These are phyloP conservation scores for Juglanconis sp. DNA, from an alignment of 2,329 filamentous ascomycete species.

Conservation along the genomic window DNA sequence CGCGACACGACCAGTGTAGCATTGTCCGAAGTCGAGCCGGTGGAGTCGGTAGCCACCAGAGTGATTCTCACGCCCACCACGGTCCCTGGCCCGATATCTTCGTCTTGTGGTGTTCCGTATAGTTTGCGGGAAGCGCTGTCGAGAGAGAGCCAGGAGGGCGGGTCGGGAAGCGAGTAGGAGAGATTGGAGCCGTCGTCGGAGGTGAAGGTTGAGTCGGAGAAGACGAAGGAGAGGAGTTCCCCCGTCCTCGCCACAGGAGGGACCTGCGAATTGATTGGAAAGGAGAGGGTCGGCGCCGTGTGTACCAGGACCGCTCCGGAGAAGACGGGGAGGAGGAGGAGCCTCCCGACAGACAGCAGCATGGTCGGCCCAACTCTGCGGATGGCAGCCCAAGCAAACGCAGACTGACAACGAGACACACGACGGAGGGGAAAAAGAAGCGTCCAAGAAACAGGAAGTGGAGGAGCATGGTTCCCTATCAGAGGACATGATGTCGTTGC, in stretches of 20 bases:
- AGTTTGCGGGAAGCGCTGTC: conserved; percentile 63
- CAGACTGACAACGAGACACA: background rate
- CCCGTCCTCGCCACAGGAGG: conserved; percentile 72
- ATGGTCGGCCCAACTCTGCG: conserved; percentile 10
- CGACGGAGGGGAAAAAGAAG: background rate
- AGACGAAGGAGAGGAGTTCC: conserved; percentile 65
- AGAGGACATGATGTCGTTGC: conserved; percentile 3
- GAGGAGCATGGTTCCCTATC: conserved; percentile 9
- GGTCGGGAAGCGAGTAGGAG: conserved; percentile 62
- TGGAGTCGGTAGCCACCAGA: conserved; percentile 66
- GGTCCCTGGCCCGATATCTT: conserved; percentile 45
- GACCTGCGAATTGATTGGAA: conserved; percentile 81
- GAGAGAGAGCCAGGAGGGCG: conserved; percentile 73
- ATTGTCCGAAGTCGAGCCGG: conserved; percentile 60
- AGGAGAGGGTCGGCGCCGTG: conserved; percentile 46
- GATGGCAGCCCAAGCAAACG: conserved; percentile 1
- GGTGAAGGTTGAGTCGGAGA: conserved; percentile 71
- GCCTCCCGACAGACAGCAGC: conserved; percentile 11
- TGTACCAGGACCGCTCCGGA: conserved; percentile 26
- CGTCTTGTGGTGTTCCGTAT: conserved; percentile 63
- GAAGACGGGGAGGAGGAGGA: conserved; percentile 26
- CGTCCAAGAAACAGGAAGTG: background rate
- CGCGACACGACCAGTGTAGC: conserved; percentile 70
- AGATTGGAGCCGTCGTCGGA: conserved; percentile 51
- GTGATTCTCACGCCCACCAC: conserved; percentile 60